phyloP scores from a whole-genome alignment of 768 basidiomycete species.

The Coprinopsis cinerea region DNA sequence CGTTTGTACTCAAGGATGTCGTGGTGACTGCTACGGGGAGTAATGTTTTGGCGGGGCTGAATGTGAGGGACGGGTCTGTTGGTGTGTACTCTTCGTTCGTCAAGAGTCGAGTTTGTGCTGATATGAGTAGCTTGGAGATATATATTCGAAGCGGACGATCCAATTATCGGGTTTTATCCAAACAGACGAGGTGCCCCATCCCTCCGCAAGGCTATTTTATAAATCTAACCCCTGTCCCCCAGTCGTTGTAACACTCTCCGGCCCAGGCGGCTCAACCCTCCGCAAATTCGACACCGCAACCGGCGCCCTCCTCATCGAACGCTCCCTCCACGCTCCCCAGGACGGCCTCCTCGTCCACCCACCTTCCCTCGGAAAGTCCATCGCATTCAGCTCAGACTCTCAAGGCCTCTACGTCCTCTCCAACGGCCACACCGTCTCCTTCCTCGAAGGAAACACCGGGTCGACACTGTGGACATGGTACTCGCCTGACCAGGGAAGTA shows the following conservation, averaged over 20 bases:
- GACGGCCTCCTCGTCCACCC: constrained; percentile 45
- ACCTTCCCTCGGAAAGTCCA: constrained; percentile 46
- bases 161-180: constrained; percentile 57
- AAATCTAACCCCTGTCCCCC: no score
- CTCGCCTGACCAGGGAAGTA: constrained; percentile 55
- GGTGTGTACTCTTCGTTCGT: constrained; percentile 38
- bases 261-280: constrained; percentile 61
- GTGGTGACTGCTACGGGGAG: constrained; percentile 61
- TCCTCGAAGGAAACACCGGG: constrained; percentile 46
- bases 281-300: constrained; percentile 60
- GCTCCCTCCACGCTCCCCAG: constrained; percentile 43
- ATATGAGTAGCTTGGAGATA: constrained; percentile 67
- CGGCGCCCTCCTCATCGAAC: constrained; percentile 65
- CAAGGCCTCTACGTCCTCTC: constrained; percentile 46
- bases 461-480: constrained; percentile 65
- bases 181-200: constrained; percentile 47
- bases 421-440: constrained; percentile 53
- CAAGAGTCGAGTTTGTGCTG: constrained; percentile 6
- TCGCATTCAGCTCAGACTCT: constrained; percentile 33
- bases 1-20: constrained; percentile 44
- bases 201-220: no score
- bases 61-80: constrained; percentile 61
- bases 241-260: constrained; percentile 75
- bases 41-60: constrained; percentile 75
- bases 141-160: constrained; percentile 64